phyloP scores from a whole-genome alignment of 2,329 filamentous ascomycete genomes.

The Paracamarosporium sp. region DNA sequence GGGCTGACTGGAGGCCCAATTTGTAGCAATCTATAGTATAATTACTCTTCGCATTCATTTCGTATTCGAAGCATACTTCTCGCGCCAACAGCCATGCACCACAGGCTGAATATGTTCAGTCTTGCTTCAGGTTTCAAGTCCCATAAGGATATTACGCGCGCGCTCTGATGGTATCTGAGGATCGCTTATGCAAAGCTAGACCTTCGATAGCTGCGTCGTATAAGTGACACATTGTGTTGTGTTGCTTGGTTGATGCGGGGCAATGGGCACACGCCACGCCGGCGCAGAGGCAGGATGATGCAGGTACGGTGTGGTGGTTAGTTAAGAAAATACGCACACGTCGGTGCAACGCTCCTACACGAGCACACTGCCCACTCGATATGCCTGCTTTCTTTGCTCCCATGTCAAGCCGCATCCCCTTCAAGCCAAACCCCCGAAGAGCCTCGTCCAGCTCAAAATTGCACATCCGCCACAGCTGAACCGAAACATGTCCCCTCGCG shows the following conservation, averaged over 20 bases:
- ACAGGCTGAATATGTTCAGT: too few relatives aligned
- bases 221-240: conserved; percentile 7
- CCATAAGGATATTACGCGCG: neutral
- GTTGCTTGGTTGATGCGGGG: conserved; percentile 2
- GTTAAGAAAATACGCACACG: neutral
- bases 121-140: neutral
- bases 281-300: conserved; percentile 15
- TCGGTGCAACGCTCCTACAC: conserved; percentile 13
- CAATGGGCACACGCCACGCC: conserved; percentile 5
- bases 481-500: conserved; percentile 9
- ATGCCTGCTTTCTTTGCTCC: neutral
- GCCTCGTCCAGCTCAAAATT: conserved; percentile 8
- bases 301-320: conserved; percentile 21
- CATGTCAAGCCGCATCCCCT: neutral
- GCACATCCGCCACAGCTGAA: conserved; percentile 18
- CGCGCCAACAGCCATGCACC: too few relatives aligned
- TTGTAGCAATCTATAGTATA: neutral
- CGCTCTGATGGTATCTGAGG: too few relatives aligned
- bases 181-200: conserved; percentile 9
- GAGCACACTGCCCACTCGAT: conserved; percentile 5
- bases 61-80: neutral
- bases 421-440: conserved; percentile 9
- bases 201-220: conserved; percentile 6
- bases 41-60: neutral
- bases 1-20: neutral